Conservation (phyloP, 108 stramenopile species). For the Fistulifera pelliculosa region DNA sequence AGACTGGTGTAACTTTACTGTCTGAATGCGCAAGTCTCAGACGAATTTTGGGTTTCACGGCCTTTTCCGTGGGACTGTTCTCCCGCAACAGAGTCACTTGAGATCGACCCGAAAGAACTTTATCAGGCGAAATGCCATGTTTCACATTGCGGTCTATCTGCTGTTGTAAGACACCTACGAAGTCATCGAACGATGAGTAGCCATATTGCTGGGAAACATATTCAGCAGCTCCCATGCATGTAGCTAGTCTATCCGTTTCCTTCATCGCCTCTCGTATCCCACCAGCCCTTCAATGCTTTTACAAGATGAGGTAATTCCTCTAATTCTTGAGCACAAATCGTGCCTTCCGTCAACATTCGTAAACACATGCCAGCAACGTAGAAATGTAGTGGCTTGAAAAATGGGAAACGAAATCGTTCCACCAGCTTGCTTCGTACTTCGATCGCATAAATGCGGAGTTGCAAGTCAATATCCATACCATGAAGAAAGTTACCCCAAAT, state of each 20-base stretch:
- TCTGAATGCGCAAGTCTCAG: background rate
- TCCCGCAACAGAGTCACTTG: background rate
- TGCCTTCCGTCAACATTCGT: slow-evolving; percentile 15
- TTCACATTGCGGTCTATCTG: too few relatives aligned
- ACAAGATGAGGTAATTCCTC: background rate
- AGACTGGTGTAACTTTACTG: background rate
- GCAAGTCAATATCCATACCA: slow-evolving; percentile 34
- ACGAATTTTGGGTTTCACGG: background rate
- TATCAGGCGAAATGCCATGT: background rate
- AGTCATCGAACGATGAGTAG: too few relatives aligned
- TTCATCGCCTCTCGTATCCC: background rate
- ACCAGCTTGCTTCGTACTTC: slow-evolving; percentile 37
- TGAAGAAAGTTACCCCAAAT: slow-evolving; percentile 89
- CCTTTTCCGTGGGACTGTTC: background rate
- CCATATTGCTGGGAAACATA: background rate
- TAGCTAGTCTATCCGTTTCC: background rate
- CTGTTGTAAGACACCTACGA: too few relatives aligned
- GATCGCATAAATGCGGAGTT: slow-evolving; percentile 37
- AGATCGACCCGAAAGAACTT: background rate
- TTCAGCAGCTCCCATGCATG: background rate
- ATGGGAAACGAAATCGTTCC: slow-evolving; percentile 43
- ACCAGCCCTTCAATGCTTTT: background rate
- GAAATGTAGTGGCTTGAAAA: slow-evolving; percentile 29
- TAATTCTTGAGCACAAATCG: background rate
- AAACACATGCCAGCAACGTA: slow-evolving; percentile 36